These are phyloP conservation scores for Pyrenula massariospora DNA, from an alignment of 495 filamentous ascomycete species.

Conservation along the genomic window DNA sequence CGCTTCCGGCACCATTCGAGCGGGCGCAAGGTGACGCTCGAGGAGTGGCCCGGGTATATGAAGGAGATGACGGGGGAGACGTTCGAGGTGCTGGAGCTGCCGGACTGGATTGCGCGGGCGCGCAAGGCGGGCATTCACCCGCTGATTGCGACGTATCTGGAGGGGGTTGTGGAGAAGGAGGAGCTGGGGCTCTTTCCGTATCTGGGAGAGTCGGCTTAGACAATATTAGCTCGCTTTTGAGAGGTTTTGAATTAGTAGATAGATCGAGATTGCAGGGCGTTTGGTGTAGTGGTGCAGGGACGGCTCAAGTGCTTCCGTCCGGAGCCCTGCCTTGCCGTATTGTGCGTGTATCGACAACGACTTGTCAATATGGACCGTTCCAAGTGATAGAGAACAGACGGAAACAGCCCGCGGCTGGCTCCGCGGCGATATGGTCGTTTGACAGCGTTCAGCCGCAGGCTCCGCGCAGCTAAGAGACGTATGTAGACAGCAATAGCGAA, in stretches of 20 bases:
- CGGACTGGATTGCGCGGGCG: constrained; percentile 3
- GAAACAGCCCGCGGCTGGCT: not conserved
- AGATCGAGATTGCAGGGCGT: not conserved
- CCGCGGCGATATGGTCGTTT: not conserved
- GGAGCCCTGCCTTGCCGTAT: no score
- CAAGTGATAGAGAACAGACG: not conserved
- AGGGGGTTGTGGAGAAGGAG: constrained; percentile 2
- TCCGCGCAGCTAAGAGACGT: not conserved
- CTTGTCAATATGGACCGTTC: not conserved
- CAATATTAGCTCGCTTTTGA: not conserved
- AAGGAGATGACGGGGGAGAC: constrained; percentile 1
- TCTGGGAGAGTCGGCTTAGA: constrained; percentile 1
- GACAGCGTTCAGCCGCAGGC: not conserved
- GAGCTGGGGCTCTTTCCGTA: constrained; percentile 2
- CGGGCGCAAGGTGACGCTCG: constrained; percentile 1
- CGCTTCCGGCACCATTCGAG: not conserved
- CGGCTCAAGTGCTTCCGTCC: no score
- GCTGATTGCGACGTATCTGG: constrained; percentile 2
- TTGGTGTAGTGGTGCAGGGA: not conserved
- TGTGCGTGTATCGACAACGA: not conserved
- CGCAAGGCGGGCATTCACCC: constrained; percentile 1
- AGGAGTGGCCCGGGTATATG: constrained; percentile 1
- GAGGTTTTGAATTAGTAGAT: not conserved
- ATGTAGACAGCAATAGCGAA: not conserved
- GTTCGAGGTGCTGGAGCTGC: constrained; percentile 1